Conservation (phyloP, 2,329 filamentous ascomycete species). For the Chaetomium globosum region DNA sequence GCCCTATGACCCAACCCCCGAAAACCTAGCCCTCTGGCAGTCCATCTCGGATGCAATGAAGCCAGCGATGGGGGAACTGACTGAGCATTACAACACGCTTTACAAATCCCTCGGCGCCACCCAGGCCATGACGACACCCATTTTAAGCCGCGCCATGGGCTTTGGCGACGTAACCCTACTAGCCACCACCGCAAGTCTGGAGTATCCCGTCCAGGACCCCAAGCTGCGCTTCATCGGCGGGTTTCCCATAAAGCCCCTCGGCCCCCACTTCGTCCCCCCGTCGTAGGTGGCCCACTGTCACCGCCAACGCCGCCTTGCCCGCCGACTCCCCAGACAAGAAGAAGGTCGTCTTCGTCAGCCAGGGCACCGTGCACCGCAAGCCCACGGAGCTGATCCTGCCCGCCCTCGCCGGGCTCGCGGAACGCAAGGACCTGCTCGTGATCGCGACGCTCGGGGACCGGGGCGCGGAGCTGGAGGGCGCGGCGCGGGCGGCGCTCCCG, state of each 20-base stretch:
- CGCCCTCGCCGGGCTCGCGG: conserved; percentile 47
- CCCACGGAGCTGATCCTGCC: conserved; percentile 50
- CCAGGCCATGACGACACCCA: not conserved
- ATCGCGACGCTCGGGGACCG: conserved; percentile 42
- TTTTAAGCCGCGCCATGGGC: conserved; percentile 21
- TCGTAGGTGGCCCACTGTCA: conserved; percentile 52
- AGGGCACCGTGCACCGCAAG: conserved; percentile 50
- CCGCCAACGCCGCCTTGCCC: conserved; percentile 37
- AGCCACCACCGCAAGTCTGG: conserved; percentile 45
- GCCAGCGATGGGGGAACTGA: not conserved
- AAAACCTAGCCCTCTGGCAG: conserved; percentile 29
- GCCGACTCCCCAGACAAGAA: conserved; percentile 35
- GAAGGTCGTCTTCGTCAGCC: conserved; percentile 50
- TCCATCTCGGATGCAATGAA: conserved; percentile 20
- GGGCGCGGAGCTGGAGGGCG: conserved; percentile 37
- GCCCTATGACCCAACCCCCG: conserved; percentile 28
- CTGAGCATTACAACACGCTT: conserved; percentile 22
- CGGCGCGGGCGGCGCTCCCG: not conserved
- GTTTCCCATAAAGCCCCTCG: conserved; percentile 42
- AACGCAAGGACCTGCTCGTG: conserved; percentile 46
- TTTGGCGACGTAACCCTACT: conserved; percentile 44
- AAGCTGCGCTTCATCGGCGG: conserved; percentile 50
- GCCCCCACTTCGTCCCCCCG: conserved; percentile 42
- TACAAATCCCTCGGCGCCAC: conserved; percentile 40
- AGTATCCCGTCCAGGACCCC: conserved; percentile 45